Conservation (phyloP, 371 early-diverging fungal species). For the Apophysomyces ossiformis region DNA sequence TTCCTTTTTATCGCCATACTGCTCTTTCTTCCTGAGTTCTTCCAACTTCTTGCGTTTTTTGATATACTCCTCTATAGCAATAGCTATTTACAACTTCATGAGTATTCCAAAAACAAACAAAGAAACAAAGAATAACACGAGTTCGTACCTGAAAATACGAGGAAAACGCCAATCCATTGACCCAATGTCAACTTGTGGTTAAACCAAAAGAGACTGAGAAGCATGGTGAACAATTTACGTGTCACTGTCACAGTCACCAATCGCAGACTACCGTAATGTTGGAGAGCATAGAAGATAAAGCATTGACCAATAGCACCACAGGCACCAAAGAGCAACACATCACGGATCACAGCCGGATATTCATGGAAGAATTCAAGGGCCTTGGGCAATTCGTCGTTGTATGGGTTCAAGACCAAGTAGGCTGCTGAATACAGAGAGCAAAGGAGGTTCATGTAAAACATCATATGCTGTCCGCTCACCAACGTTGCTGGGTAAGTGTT, state of each 20-base stretch:
- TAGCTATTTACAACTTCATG: constrained; percentile 30
- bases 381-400: constrained; percentile 76
- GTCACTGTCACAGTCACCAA: constrained; percentile 96
- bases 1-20: neutral
- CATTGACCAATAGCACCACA: constrained; percentile 97
- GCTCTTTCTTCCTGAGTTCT: constrained; percentile 23
- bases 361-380: constrained; percentile 79
- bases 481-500: constrained; percentile 47
- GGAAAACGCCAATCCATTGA: constrained; percentile 88
- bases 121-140: neutral
- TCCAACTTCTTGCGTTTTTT: constrained; percentile 46
- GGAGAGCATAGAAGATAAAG: constrained; percentile 96
- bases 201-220: constrained; percentile 90
- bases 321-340: constrained; percentile 86
- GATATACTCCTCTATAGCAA: constrained; percentile 77
- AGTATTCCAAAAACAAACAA: too few species aligned
- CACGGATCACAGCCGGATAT: constrained; percentile 80
- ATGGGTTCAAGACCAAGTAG: constrained; percentile 72
- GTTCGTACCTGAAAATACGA: constrained; percentile 81
- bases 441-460: constrained; percentile 96
- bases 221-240: constrained; percentile 95
- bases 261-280: constrained; percentile 89
- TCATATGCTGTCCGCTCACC: constrained; percentile 92
- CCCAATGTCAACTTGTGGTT: constrained; percentile 74
- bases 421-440: constrained; percentile 69